Evolutionary conservation across 1,139 yeast species (phyloP).

Genomic region (Yamadazyma sp.): DNA sequence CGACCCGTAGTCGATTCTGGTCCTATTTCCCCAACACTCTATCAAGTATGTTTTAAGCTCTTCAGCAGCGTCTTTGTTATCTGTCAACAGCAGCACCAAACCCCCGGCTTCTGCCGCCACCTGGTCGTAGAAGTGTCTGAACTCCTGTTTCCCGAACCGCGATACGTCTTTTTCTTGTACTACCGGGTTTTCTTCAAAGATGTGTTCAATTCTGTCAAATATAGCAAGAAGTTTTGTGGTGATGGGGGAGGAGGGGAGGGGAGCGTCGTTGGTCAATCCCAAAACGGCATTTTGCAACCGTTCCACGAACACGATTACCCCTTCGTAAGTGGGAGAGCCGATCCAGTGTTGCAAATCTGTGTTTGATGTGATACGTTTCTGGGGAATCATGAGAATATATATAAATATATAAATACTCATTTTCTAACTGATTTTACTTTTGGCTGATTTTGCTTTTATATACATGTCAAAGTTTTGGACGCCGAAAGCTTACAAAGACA

Average conservation of each 20-base stretch:
- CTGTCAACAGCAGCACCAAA: slow-evolving; percentile 18
- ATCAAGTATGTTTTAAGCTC: slow-evolving; percentile 55
- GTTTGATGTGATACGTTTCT: slow-evolving; percentile 55
- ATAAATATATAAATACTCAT: too few relatives aligned
- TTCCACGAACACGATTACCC: slow-evolving; percentile 54
- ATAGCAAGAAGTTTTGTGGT: slow-evolving; percentile 35
- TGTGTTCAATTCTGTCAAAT: slow-evolving; percentile 43
- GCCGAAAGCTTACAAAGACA: slow-evolving; percentile 2
- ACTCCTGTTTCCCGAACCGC: slow-evolving; percentile 90
- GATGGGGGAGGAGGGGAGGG: slow-evolving; percentile 29
- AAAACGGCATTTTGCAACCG: slow-evolving; percentile 63
- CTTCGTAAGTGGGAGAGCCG: slow-evolving; percentile 49
- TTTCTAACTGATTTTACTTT: too few relatives aligned
- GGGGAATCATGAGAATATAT: slow-evolving; percentile 43
- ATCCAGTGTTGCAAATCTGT: slow-evolving; percentile 67
- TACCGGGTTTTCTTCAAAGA: slow-evolving; percentile 66
- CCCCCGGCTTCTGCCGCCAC: slow-evolving; percentile 31
- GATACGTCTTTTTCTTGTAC: slow-evolving; percentile 61
- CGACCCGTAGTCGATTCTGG: slow-evolving; percentile 92
- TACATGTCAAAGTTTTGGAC: slow-evolving; percentile 7
- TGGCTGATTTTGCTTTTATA: too few relatives aligned
- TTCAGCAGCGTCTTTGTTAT: slow-evolving; percentile 17
- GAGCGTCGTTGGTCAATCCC: slow-evolving; percentile 59
- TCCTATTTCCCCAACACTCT: slow-evolving; percentile 83
- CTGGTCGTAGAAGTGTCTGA: slow-evolving; percentile 81